Percentiles rank a stretch among this genome's conserved stretches.
phyloP scores from a whole-genome alignment of 805 yeast genomes.

The Ogataea henricii region DNA sequence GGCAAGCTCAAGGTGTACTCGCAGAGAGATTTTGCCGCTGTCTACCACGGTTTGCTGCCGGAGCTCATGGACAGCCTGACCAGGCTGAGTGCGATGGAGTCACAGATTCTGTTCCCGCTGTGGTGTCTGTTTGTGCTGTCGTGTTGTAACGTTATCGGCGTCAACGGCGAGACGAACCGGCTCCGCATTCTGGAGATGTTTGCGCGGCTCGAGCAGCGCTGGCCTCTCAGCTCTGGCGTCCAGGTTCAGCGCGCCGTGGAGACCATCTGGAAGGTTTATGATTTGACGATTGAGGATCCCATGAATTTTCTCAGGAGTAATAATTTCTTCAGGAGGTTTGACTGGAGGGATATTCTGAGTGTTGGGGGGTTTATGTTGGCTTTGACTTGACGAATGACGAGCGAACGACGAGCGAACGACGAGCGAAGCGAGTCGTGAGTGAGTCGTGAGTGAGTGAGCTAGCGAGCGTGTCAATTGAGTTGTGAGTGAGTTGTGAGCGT shows the following conservation, averaged over 20 bases:
- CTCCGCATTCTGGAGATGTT: slow-evolving; percentile 24
- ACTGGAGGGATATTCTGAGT: slow-evolving; percentile 32
- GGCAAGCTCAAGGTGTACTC: slow-evolving; percentile 13
- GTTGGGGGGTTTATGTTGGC: slow-evolving; percentile 27
- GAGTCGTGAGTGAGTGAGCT: not conserved
- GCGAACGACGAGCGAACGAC: not conserved
- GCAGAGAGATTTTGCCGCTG: slow-evolving; percentile 9
- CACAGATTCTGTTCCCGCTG: slow-evolving; percentile 29
- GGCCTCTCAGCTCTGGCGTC: slow-evolving; percentile 32
- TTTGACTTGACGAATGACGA: slow-evolving; percentile 18
- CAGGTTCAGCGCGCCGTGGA: slow-evolving; percentile 28
- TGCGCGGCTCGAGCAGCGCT: slow-evolving; percentile 21
- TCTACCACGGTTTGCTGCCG: slow-evolving; percentile 10
- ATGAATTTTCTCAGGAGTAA: slow-evolving; percentile 10
- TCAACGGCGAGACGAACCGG: slow-evolving; percentile 21
- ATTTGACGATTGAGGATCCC: slow-evolving; percentile 20
- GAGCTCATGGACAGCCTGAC: slow-evolving; percentile 14
- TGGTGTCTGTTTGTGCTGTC: slow-evolving; percentile 35
- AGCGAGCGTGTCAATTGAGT: too few relatives aligned
- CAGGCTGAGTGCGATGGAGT: slow-evolving; percentile 12
- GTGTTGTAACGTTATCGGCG: slow-evolving; percentile 17
- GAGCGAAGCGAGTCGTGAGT: not conserved
- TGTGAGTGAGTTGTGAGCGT: too few relatives aligned
- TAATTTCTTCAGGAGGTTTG: slow-evolving; percentile 13
- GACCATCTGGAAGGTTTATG: slow-evolving; percentile 33